Conservation (phyloP, 768 basidiomycete genomes). For the Brasilioporus rufonigricans region DNA sequence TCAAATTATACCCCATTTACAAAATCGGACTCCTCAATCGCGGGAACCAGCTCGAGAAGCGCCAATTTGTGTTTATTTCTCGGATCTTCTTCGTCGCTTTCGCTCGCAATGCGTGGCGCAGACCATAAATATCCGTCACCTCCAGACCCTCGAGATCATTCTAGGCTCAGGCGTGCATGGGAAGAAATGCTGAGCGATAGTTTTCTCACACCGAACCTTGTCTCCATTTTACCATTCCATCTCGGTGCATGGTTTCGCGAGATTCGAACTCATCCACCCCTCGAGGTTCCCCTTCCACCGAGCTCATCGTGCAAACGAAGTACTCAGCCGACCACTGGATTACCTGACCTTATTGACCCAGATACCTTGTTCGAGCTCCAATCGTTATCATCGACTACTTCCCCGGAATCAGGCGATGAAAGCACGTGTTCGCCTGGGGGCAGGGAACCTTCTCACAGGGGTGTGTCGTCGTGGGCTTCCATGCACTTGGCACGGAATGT, state of each 20-base stretch:
- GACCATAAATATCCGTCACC: conserved; percentile 14
- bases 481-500: conserved; percentile 68
- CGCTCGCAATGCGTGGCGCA: conserved; percentile 15
- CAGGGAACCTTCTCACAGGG: conserved; percentile 24
- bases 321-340: conserved; percentile 14
- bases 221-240: conserved; percentile 66
- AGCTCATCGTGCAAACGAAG: conserved; percentile 37
- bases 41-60: conserved; percentile 12
- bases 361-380: conserved; percentile 33
- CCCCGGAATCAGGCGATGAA: conserved; percentile 30
- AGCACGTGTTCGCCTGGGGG: conserved; percentile 3
- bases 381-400: conserved; percentile 18
- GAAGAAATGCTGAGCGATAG: conserved; percentile 60
- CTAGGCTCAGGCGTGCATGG: conserved; percentile 61
- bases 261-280: conserved; percentile 46
- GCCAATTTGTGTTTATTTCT: conserved; percentile 11
- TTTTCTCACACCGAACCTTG: conserved; percentile 52
- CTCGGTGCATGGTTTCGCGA: conserved; percentile 55
- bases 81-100: conserved; percentile 20
- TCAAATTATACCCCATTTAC: conserved; percentile 17
- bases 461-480: conserved; percentile 45
- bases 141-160: conserved; percentile 58
- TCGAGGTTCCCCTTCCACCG: conserved; percentile 55
- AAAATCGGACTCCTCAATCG: conserved; percentile 24
- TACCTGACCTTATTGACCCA: conserved; percentile 26